phyloP scores from a whole-genome alignment of 768 basidiomycete genomes.

The Phylloporus scabripes region DNA sequence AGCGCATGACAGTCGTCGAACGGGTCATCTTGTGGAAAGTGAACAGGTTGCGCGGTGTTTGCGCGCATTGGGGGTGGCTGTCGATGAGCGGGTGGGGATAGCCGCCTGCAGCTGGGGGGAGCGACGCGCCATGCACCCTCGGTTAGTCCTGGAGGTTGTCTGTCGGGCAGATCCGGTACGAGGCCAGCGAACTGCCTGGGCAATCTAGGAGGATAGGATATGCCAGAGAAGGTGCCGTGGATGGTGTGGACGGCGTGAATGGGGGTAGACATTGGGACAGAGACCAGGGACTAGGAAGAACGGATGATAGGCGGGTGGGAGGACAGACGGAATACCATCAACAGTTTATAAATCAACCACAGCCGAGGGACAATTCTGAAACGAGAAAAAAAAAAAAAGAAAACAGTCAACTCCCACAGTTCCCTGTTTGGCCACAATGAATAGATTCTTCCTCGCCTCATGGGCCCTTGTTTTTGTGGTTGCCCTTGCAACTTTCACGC shows the following conservation, averaged over 20 bases:
- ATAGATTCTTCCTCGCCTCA: constrained; percentile 4
- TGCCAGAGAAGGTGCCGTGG: constrained; percentile 29
- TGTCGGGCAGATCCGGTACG: constrained; percentile 19
- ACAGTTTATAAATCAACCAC: constrained; percentile 17
- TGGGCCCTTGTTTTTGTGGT: constrained; percentile 7
- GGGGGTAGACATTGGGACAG: constrained; percentile 24
- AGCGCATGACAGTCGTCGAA: constrained; percentile 25
- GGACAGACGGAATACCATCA: not conserved
- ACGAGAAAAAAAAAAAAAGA: not conserved
- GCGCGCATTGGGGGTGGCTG: constrained; percentile 10
- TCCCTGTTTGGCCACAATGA: constrained; percentile 20
- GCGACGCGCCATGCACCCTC: constrained; percentile 25
- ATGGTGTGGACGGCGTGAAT: constrained; percentile 29
- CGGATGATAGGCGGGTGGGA: constrained; percentile 6
- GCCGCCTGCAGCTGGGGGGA: constrained; percentile 28
- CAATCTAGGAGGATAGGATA: constrained; percentile 20
- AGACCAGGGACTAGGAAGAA: constrained; percentile 8
- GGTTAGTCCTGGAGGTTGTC: constrained; percentile 18
- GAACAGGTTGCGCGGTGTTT: constrained; percentile 11
- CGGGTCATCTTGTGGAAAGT: constrained; percentile 23
- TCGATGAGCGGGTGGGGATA: constrained; percentile 14
- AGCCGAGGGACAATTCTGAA: constrained; percentile 18
- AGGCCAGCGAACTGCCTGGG: constrained; percentile 24
- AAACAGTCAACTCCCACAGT: constrained; percentile 8
- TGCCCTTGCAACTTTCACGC: not conserved